Evolutionary conservation across 2,329 filamentous ascomycete species (phyloP), one percentile per base, ranked within the genome.

Genomic region (Mycosphaerella sp.): DNA sequence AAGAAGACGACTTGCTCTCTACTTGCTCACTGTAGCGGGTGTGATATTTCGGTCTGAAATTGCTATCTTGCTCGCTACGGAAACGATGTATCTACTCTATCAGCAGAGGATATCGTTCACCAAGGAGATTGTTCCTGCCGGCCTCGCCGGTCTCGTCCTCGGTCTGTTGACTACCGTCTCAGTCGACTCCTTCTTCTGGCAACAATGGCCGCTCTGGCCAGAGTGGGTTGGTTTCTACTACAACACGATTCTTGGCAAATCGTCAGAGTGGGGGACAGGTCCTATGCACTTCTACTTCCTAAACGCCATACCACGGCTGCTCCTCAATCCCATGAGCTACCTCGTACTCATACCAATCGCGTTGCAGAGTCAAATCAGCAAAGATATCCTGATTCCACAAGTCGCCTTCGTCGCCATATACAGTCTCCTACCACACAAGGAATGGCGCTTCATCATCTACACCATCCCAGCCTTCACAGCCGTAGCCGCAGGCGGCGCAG

Each of bases 171-270:
- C 84, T 32, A 89, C 89, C 0, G 75, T 95, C 12, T 78, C 82
- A 1, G 69, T 95, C 30, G 93, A 98, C 75, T 91, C 87, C 1
- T 91, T 89, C 72, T 95, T 97, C 73, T 98, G 91, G 93, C 89
- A 91, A 64, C 55, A 71, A 6, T 80, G 79, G 1, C 73, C 73
- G 1, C 71, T 95, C 27, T 98, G 93, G 93, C 90, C 93, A 0
- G 93, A 98, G 69, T 81, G 94, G 54, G 81, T 80, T 60, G 89
- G 82, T 2, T 97, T 98, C 72, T 83, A 87, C 68, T 97, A 86
- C 77, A 98, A 98, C 68, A 89, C 89, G 49, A 71, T 97, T 44
- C 79, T 86, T 48, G 89, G 89, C 17, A 85, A 87, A 53, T 87
- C 90, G 0, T 84, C 86, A 3, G 80, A 86, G 59, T 98, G 93